phyloP scores from a whole-genome alignment of 1,139 yeast species.

The Saccharomyces hybrid region DNA sequence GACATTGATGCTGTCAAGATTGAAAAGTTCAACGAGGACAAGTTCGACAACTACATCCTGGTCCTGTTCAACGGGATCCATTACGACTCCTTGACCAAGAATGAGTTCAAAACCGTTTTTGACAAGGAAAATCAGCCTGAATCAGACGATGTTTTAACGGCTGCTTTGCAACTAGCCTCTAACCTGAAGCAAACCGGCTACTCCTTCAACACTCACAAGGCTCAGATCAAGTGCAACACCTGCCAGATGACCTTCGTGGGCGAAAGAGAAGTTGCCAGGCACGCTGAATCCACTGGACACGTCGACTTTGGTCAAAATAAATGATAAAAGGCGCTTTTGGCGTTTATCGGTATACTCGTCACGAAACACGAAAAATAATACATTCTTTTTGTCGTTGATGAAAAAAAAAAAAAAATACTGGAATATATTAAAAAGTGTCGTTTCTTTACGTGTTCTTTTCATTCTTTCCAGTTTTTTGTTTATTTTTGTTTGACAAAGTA shows the following conservation, averaged over 20 bases:
- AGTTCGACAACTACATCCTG: conserved; percentile 39
- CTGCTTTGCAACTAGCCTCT: conserved; percentile 39
- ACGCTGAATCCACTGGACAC: conserved; percentile 62
- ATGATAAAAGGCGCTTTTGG: neutral
- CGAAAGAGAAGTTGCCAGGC: conserved; percentile 59
- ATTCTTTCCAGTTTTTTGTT: neutral
- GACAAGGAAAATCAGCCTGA: conserved; percentile 19
- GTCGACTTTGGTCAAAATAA: conserved; percentile 50
- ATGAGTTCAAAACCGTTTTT: conserved; percentile 35
- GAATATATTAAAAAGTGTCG: neutral
- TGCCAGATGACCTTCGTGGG: conserved; percentile 53
- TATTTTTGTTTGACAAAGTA: neutral
- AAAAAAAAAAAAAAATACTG: neutral
- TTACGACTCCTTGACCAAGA: conserved; percentile 49
- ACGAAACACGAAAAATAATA: conserved; percentile 2
- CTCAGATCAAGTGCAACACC: conserved; percentile 50
- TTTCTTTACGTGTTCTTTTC: conserved; percentile 2
- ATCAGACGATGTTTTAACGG: conserved; percentile 33
- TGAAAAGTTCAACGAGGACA: conserved; percentile 48
- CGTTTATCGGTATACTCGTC: conserved; percentile 1
- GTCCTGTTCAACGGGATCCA: conserved; percentile 69
- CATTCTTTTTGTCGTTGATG: conserved; percentile 4
- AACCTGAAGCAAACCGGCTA: conserved; percentile 48
- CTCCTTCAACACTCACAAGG: conserved; percentile 60
- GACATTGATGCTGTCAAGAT: conserved; percentile 61